phyloP scores from a whole-genome alignment of 192 early-diverging fungal species.

The Blastocladiella britannica region DNA sequence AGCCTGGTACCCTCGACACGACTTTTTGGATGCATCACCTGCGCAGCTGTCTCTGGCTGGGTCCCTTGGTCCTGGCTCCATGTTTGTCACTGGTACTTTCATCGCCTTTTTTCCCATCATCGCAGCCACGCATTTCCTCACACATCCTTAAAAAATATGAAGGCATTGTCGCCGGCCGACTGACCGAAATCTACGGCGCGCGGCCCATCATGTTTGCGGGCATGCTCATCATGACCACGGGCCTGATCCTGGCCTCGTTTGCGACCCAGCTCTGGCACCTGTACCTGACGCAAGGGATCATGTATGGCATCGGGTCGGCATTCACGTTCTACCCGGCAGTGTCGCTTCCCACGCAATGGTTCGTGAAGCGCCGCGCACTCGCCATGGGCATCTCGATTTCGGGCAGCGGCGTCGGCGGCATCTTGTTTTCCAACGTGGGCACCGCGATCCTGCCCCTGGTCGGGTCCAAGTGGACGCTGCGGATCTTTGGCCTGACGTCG shows the following conservation, averaged over 20 bases:
- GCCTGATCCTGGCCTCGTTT: conserved; percentile 15
- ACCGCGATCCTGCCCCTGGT: conserved; percentile 26
- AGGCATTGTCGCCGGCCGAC: conserved; percentile 7
- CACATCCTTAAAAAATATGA: conserved; percentile 15
- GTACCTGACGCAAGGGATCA: conserved; percentile 10
- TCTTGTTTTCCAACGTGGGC: conserved; percentile 37
- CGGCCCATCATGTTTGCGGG: neutral
- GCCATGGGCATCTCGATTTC: conserved; percentile 32
- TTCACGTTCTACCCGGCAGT: conserved; percentile 17
- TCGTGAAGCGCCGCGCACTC: conserved; percentile 26
- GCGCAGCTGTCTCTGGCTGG: conserved; percentile 20
- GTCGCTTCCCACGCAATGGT: conserved; percentile 32
- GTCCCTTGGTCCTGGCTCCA: conserved; percentile 16
- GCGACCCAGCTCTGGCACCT: conserved; percentile 19
- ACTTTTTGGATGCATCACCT: conserved; percentile 9
- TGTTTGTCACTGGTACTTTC: conserved; percentile 17
- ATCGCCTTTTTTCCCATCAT: conserved; percentile 2
- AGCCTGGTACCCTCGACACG: conserved; percentile 14
- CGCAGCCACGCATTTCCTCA: conserved; percentile 4
- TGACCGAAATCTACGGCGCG: neutral
- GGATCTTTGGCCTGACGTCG: conserved; percentile 26
- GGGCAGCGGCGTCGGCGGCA: conserved; percentile 50
- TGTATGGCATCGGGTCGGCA: conserved; percentile 14
- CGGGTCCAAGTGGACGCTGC: conserved; percentile 36
- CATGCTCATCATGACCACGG: conserved; percentile 7